Evolutionary conservation across 306 rosid genomes (phyloP), one percentile per base, ranked within the genome.

Genomic region (Lotus japonicus): DNA sequence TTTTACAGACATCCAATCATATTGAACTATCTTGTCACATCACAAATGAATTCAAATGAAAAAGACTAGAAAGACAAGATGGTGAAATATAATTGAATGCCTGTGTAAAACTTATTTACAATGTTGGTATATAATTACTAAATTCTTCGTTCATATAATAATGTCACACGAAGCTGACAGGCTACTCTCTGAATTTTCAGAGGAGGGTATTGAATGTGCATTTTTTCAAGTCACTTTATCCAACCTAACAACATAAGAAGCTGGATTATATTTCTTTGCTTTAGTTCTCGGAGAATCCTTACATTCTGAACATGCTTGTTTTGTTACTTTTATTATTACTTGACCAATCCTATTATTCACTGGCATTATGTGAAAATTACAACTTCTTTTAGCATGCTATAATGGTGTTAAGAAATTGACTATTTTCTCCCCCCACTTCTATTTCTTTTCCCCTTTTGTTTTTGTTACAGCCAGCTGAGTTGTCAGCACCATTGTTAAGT

Each of bases 381-480:
- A 49, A 46, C 16, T 68, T 58, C 7, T 12, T 48, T n/a, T 45
- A 43, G 10, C 16, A 21, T 58, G 8, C 21, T 31, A 31, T 31
- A 56, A 17, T 64, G 66, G 53, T 55, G 49, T 59, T 28, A 7
- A 19, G 49, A 62, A 36, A 52, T 26, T 63, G 19, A 68, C 52
- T 17, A 56, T 68, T 58, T 18, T 60, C 11, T 68, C 11, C 41
- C 6, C 49, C 19, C 2, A 0, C 33, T 26, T 2, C 11, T n/a
- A 5, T 51, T 3, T 58, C 9, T 14, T 14, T 9, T 7, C 18
- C 11, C 15, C 16, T 33, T 31, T 49, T 49, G 1, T 46, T 31
- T 5, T 45, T 52, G 13, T 31, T 42, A 53, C 66, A 94, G 99
- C 96, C 95, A 68, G 89, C 82, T 58, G 97, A 90, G 76, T 84